Conservation (phyloP, 2,329 filamentous ascomycete genomes). For the Ceratocystis ficicola region DNA sequence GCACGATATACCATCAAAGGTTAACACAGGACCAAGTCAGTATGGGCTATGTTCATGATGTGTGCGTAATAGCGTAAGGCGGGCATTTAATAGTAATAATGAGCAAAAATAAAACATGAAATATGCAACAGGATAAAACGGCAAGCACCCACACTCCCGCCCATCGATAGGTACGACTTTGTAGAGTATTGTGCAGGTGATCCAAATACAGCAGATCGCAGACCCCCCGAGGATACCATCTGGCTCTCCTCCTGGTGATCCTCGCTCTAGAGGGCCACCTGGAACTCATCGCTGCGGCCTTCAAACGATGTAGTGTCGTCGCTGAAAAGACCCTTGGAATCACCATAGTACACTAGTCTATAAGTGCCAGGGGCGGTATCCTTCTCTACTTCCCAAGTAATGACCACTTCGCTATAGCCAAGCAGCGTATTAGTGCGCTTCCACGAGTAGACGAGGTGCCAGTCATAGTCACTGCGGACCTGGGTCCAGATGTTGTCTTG, state of each 20-base stretch:
- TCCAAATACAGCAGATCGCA: not conserved
- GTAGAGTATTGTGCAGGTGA: not conserved
- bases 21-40: not conserved
- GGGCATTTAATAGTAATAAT: not conserved
- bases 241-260: not conserved
- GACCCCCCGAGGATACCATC: not conserved
- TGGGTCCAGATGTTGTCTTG: slow-evolving; percentile 42
- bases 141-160: not conserved
- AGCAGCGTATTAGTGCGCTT: slow-evolving; percentile 55
- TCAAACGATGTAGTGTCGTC: slow-evolving; percentile 56
- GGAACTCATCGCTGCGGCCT: slow-evolving; percentile 50
- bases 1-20: not conserved
- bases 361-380: slow-evolving; percentile 54
- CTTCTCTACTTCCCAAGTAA: slow-evolving; percentile 55
- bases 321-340: slow-evolving; percentile 51
- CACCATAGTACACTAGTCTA: slow-evolving; percentile 71
- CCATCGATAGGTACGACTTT: not conserved
- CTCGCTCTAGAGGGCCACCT: slow-evolving; percentile 17
- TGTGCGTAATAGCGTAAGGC: too few species aligned
- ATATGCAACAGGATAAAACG: not conserved
- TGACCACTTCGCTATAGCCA: slow-evolving; percentile 61
- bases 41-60: not conserved
- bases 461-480: slow-evolving; percentile 67
- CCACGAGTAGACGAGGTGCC: slow-evolving; percentile 73
- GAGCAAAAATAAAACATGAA: not conserved